Base-by-base conservation (phyloP, 106 monocot species). In the Allium cepa region DNA sequence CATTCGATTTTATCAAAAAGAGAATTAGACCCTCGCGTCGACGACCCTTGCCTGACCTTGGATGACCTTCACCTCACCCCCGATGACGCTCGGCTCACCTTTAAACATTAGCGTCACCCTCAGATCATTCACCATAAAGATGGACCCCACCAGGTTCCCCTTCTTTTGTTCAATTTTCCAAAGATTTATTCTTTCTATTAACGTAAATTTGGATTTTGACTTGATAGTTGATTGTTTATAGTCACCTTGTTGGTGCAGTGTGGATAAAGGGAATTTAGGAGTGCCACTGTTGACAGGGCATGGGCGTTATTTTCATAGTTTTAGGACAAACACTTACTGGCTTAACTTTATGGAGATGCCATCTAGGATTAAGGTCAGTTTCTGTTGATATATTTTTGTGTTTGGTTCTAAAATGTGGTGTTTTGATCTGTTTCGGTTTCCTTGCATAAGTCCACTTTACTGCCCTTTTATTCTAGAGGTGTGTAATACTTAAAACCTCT, bases 51-150 rank as follows among this genome's bases (percentile, higher is more conserved):
- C 22, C 22, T 22, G 22, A 22, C 22, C 22, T 22, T 22, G 22
- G 1, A 22, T 1, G 22, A 22, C 22, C 22, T 1, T 22, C 22
- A 22, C 22, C 22, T 22, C 22, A 22, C 22, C 1, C 22, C 22
- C 22, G 22, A 22, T 22, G 22, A 22, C 22, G 22, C 22, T 22
- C 0, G 22, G 22, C 22, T 22, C 22, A 22, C 22, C 22, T 22
- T 22, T 22, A 22, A 22, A 22, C 22, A 22, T 22, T 22, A 22
- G 22, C 22, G 22, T 22, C 22, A 22, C 97, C 53, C 90, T 99
- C 59, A 86, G 88, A n/a, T 92, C 97, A 66, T 99, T 99, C 82
- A 97, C 97, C 75, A 71, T 88, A 64, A 97, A 97, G 80, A 82
- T 97, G 83, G 97, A 97, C 71, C 97, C 97, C 57, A 85, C 77